Evolutionary conservation across 306 rosid species (phyloP).

Genomic region (Delonix regia): DNA sequence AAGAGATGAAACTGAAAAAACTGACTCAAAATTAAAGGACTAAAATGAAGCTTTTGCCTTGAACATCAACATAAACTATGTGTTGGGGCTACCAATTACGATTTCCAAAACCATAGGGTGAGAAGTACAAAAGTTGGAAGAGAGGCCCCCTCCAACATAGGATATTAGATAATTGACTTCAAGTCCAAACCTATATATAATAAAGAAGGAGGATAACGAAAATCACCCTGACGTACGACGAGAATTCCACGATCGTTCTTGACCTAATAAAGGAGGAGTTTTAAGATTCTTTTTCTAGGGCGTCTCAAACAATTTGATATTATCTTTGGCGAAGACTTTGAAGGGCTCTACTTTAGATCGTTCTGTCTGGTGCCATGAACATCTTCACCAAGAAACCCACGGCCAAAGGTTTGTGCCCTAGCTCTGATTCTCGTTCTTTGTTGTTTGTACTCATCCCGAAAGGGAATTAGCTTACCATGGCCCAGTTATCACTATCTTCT

Average conservation of each 20-base stretch:
- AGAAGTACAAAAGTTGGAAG: too few relatives aligned
- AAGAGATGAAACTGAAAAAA: too few relatives aligned
- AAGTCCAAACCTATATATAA: constrained; percentile 2
- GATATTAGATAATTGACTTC: not conserved
- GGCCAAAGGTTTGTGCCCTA: constrained; percentile 73
- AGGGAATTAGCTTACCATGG: not conserved
- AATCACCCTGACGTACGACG: not conserved
- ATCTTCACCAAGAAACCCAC: constrained; percentile 91
- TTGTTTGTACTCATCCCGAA: not conserved
- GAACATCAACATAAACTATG: too few relatives aligned
- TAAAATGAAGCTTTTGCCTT: too few relatives aligned
- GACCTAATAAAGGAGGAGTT: too few relatives aligned
- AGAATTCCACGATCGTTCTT: not conserved
- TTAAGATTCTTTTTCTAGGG: too few relatives aligned
- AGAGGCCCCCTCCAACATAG: not conserved
- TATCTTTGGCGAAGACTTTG: constrained; percentile 7
- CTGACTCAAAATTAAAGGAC: too few relatives aligned
- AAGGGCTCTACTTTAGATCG: constrained; percentile 10
- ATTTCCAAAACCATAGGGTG: not conserved
- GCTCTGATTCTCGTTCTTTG: constrained; percentile 18
- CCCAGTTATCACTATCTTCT: not conserved
- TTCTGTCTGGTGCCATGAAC: constrained; percentile 57
- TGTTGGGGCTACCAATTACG: not conserved
- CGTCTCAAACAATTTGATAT: not conserved
- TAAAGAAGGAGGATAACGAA: not conserved